A percentile compares a stretch with the other conserved stretches of the same genome.
phyloP scores from a whole-genome alignment of 2,329 filamentous ascomycete genomes.

The Hypoxylon sp. region DNA sequence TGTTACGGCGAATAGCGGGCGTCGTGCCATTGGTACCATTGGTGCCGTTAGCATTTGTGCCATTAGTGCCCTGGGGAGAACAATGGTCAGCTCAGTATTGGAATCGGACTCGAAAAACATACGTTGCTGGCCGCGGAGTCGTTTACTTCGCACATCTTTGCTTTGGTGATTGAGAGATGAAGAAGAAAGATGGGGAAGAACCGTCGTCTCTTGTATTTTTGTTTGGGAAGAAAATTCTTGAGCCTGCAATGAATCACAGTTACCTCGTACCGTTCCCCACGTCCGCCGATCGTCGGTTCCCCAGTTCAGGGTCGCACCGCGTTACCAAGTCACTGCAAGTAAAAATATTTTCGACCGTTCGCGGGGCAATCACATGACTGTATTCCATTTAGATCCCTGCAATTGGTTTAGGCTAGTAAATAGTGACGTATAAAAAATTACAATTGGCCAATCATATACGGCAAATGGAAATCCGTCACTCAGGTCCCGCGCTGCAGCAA shows the following conservation, averaged over 20 bases:
- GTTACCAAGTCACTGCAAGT: conserved; percentile 4
- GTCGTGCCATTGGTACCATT: conserved; percentile 19
- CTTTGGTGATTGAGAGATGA: background rate
- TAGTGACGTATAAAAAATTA: conserved; percentile 36
- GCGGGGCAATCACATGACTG: conserved; percentile 32
- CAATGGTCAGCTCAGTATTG: conserved; percentile 6
- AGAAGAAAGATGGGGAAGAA: background rate
- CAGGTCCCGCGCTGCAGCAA: conserved; percentile 32
- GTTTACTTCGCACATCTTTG: conserved; percentile 35
- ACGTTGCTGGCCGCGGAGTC: conserved; percentile 33
- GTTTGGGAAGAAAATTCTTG: conserved; percentile 31
- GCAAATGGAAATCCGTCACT: conserved; percentile 7
- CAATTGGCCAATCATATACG: conserved; percentile 34
- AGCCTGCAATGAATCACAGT: conserved; percentile 38
- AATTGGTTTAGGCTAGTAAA: conserved; percentile 24
- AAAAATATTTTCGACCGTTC: conserved; percentile 10
- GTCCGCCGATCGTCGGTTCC: conserved; percentile 42
- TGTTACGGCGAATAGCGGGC: conserved; percentile 29
- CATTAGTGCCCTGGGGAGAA: conserved; percentile 29
- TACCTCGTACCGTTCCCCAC: conserved; percentile 34
- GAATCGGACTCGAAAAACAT: conserved; percentile 11
- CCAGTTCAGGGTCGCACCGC: conserved; percentile 25
- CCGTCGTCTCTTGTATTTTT: conserved; percentile 21
- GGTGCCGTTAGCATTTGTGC: conserved; percentile 26
- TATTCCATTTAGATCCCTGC: conserved; percentile 35